phyloP scores from a whole-genome alignment of 805 yeast genomes.

The Nakazawaea populi region DNA sequence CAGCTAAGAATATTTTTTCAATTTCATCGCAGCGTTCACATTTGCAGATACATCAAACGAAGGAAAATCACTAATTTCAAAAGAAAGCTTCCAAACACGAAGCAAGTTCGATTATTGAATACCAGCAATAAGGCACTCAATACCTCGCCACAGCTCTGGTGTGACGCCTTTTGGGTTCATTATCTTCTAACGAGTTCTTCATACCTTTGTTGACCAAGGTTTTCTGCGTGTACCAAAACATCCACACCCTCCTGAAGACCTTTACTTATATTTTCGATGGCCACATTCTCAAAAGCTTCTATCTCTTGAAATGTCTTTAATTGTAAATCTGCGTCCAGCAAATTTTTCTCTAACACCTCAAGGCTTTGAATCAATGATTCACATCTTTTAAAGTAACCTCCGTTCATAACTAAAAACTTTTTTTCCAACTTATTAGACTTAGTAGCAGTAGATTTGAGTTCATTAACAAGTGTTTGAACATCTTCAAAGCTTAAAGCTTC shows the following conservation, averaged over 20 bases:
- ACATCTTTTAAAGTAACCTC: slow-evolving; percentile 28
- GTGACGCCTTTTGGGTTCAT: too few relatives aligned
- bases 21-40: too few relatives aligned
- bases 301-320: slow-evolving; percentile 13
- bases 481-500: slow-evolving; percentile 15
- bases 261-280: slow-evolving; percentile 9
- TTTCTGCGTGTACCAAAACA: slow-evolving; percentile 10
- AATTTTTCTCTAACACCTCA: slow-evolving; percentile 13
- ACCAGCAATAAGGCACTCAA: too few relatives aligned
- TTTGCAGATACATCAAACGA: too few relatives aligned
- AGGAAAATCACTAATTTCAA: too few relatives aligned
- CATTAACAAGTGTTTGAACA: slow-evolving; percentile 8
- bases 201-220: slow-evolving; percentile 11
- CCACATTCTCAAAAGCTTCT: slow-evolving; percentile 8
- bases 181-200: slow-evolving; percentile 5
- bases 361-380: slow-evolving; percentile 14
- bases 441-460: slow-evolving; percentile 12
- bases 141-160: too few relatives aligned
- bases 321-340: slow-evolving; percentile 9
- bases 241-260: slow-evolving; percentile 11
- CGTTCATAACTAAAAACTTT: slow-evolving; percentile 20
- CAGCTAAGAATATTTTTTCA: too few relatives aligned
- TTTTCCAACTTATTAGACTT: slow-evolving; percentile 24
- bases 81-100: too few relatives aligned
- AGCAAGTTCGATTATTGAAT: too few relatives aligned